Evolutionary conservation across 495 filamentous ascomycete species (phyloP).

Genomic region (Amniculicola lignicola): DNA sequence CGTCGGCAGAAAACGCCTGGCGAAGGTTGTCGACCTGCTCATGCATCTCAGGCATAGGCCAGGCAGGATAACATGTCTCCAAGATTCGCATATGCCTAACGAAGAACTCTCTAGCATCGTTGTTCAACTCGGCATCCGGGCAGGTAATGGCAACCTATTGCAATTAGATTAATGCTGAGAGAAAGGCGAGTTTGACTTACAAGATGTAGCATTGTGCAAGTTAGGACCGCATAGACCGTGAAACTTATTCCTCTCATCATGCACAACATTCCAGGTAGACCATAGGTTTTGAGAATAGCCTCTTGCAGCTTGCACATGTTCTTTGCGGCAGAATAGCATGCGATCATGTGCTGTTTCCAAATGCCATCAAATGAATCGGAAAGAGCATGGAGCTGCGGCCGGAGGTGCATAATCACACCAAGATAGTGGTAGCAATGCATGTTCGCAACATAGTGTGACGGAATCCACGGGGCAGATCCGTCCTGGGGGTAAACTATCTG

Average conservation of each 20-base stretch:
- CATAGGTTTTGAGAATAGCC: conserved; percentile 71
- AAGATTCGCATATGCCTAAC: conserved; percentile 93
- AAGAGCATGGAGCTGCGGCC: conserved; percentile 72
- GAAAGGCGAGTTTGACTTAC: conserved; percentile 53
- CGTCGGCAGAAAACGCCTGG: conserved; percentile 89
- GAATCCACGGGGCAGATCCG: conserved; percentile 78
- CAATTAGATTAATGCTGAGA: neutral
- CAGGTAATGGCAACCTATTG: conserved; percentile 85
- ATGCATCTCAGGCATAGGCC: conserved; percentile 91
- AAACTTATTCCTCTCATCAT: conserved; percentile 97
- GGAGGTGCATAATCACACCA: conserved; percentile 79
- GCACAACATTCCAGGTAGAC: conserved; percentile 76
- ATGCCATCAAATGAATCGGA: conserved; percentile 73
- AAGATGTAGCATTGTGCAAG: conserved; percentile 92
- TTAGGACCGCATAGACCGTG: conserved; percentile 86
- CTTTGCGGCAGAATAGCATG: conserved; percentile 86
- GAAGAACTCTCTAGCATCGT: conserved; percentile 85
- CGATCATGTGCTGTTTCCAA: conserved; percentile 84
- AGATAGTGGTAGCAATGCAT: conserved; percentile 92
- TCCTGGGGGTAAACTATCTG: conserved; percentile 74
- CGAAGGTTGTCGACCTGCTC: conserved; percentile 85
- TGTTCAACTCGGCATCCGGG: conserved; percentile 83
- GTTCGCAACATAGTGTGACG: conserved; percentile 87
- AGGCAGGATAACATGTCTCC: conserved; percentile 76
- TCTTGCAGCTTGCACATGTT: conserved; percentile 88